Conservation (phyloP, 257 asterid species). For the Paraleonurus japonicus region DNA sequence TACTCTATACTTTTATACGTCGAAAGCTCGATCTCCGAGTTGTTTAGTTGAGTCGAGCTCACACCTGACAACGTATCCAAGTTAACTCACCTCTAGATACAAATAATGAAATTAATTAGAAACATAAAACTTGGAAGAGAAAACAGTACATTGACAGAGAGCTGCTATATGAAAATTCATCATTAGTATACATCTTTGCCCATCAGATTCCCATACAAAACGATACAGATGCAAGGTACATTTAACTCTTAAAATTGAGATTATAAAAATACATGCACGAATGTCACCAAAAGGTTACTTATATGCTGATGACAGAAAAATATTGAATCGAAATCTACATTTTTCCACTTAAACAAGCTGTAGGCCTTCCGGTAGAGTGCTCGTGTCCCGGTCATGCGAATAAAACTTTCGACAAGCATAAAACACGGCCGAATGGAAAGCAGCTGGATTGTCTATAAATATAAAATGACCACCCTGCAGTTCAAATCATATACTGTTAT, state of each 20-base stretch:
- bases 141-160: no score
- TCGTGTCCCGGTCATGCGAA: constrained; percentile 30
- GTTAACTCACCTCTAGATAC: no score
- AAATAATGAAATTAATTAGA: no score
- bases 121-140: no score
- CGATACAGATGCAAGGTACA: neutral
- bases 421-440: constrained; percentile 71
- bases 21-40: no score
- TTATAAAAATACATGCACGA: neutral
- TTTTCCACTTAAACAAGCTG: constrained; percentile 36
- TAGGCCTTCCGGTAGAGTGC: constrained; percentile 59
- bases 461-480: constrained; percentile 79
- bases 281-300: neutral
- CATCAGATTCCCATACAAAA: neutral
- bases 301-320: neutral
- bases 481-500: constrained; percentile 1
- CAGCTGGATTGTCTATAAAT: constrained; percentile 62
- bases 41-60: no score
- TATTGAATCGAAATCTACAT: neutral
- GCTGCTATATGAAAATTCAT: neutral
- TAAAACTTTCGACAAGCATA: constrained; percentile 64
- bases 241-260: neutral
- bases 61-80: no score
- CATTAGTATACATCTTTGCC: neutral
- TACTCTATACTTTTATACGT: no score